Evolutionary conservation across 306 rosid species (phyloP).

Genomic region (Prunus fruticosa): DNA sequence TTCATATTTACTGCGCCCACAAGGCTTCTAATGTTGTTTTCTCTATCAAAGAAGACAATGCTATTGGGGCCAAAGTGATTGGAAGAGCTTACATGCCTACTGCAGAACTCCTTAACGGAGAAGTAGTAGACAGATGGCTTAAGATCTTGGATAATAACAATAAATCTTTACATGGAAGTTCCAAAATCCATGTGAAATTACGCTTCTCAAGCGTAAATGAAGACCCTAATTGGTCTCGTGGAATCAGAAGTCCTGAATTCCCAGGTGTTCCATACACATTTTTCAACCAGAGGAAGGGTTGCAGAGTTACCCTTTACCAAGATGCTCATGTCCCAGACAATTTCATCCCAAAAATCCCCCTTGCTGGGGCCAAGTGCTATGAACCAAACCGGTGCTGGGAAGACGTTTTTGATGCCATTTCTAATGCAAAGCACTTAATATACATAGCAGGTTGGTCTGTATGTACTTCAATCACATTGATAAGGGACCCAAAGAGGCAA

Average conservation of each 20-base stretch:
- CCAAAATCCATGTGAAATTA: conserved; percentile 36
- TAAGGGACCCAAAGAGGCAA: conserved; percentile 33
- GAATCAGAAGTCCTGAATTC: conserved; percentile 32
- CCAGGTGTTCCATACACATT: conserved; percentile 46
- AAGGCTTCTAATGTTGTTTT: conserved; percentile 29
- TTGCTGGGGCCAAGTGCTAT: conserved; percentile 23
- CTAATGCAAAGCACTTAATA: conserved; percentile 40
- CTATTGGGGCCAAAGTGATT: conserved; percentile 35
- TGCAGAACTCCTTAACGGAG: conserved; percentile 25
- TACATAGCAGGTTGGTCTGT: conserved; percentile 59
- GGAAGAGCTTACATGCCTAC: conserved; percentile 42
- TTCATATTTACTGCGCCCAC: conserved; percentile 47
- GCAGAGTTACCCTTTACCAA: conserved; percentile 51
- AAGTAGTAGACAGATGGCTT: conserved; percentile 40
- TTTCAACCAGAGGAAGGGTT: conserved; percentile 43
- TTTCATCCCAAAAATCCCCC: conserved; percentile 30
- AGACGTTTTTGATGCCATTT: conserved; percentile 47
- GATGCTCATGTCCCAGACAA: conserved; percentile 48
- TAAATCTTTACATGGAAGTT: conserved; percentile 21
- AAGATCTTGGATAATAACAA: conserved; percentile 18
- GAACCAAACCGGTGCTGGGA: conserved; percentile 48
- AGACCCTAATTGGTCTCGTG: conserved; percentile 38
- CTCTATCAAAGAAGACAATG: conserved; percentile 39
- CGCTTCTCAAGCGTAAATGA: conserved; percentile 21
- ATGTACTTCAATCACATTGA: conserved; percentile 30